Evolutionary conservation across 345 rosid species (phyloP).

Genomic region (Citrus mangshanensis): DNA sequence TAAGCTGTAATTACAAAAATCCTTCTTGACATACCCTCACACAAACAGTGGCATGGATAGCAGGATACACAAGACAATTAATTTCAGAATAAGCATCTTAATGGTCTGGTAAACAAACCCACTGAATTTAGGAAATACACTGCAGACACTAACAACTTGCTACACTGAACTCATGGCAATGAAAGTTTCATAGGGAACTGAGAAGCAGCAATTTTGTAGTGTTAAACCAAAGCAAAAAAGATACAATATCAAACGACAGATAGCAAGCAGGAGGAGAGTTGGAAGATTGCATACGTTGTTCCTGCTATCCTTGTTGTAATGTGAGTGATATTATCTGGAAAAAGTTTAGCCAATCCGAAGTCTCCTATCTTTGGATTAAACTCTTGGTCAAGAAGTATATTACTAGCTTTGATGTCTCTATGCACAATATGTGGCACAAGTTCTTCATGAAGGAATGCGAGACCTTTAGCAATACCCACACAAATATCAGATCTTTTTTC

Average conservation of each 20-base stretch:
- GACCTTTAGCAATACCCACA: conserved; percentile 77
- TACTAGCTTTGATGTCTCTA: conserved; percentile 94
- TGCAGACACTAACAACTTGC: background rate
- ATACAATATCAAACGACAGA: background rate
- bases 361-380: conserved; percentile 92
- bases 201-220: background rate
- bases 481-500: conserved; percentile 73
- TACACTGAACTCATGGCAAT: background rate
- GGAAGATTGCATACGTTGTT: conserved; percentile 62
- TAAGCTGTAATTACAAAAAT: background rate
- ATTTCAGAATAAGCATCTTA: background rate
- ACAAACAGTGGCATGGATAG: background rate
- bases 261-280: conserved; percentile 8
- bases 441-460: conserved; percentile 88
- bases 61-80: background rate
- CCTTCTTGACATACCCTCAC: background rate
- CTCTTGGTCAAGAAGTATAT: conserved; percentile 76
- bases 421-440: conserved; percentile 80
- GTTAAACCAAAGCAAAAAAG: background rate
- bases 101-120: background rate
- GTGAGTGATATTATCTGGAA: conserved; percentile 91
- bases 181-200: background rate
- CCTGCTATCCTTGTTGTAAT: conserved; percentile 94
- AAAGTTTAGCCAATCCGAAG: conserved; percentile 95
- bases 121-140: background rate